Evolutionary conservation across 306 rosid species (phyloP).

Genomic region (Cucurbita moschata): DNA sequence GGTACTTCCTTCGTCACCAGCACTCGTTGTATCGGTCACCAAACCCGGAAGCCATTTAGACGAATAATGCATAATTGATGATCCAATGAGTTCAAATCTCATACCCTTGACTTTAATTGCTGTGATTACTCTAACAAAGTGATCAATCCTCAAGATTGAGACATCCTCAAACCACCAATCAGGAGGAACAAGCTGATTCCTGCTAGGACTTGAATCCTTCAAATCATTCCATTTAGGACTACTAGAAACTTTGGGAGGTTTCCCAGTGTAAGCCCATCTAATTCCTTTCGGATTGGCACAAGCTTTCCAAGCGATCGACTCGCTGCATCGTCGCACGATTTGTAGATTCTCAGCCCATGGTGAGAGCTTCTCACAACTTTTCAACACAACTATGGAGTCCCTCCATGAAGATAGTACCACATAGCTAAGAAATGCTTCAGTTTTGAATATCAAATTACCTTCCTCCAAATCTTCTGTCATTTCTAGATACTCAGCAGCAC

Average conservation of each 20-base stretch:
- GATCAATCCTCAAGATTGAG: slow-evolving; percentile 85
- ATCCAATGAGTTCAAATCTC: slow-evolving; percentile 72
- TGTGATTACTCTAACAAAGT: slow-evolving; percentile 80
- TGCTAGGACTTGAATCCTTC: slow-evolving; percentile 78
- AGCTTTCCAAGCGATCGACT: slow-evolving; percentile 97
- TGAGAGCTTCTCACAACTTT: slow-evolving; percentile 85
- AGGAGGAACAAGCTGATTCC: slow-evolving; percentile 64
- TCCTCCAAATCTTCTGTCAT: slow-evolving; percentile 97
- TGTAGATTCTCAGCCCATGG: slow-evolving; percentile 97
- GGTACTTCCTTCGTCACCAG: slow-evolving; percentile 45
- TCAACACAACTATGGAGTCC: slow-evolving; percentile 82
- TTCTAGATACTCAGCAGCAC: slow-evolving; percentile 89
- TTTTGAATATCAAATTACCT: slow-evolving; percentile 91
- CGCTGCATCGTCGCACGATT: slow-evolving; percentile 85
- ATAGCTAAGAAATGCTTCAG: slow-evolving; percentile 94
- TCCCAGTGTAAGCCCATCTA: slow-evolving; percentile 84
- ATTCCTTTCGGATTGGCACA: slow-evolving; percentile 97
- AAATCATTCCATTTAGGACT: slow-evolving; percentile 74
- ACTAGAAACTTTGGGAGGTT: slow-evolving; percentile 42
- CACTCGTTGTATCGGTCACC: slow-evolving; percentile 19
- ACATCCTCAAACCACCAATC: slow-evolving; percentile 99
- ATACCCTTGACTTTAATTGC: slow-evolving; percentile 94
- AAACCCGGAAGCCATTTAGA: slow-evolving; percentile 78
- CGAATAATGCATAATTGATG: slow-evolving; percentile 70
- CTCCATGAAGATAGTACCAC: slow-evolving; percentile 95